These are phyloP conservation scores for Penicillium concentricum DNA, from an alignment of 2,329 filamentous ascomycete genomes.

Conservation along the genomic window DNA sequence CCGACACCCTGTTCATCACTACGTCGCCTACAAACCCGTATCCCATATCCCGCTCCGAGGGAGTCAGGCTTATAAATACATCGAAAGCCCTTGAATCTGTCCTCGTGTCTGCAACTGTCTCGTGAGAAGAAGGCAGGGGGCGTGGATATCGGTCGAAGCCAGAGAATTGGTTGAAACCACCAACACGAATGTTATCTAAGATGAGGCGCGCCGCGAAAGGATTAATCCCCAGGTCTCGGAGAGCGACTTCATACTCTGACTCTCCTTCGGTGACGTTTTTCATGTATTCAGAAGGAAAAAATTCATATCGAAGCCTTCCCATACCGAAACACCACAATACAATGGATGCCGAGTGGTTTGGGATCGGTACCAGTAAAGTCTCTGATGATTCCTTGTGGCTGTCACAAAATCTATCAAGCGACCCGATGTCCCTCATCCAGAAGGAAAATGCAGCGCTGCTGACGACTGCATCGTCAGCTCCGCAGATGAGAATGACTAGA, in stretches of 20 bases:
- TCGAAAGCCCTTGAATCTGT: not conserved
- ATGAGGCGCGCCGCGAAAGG: constrained; percentile 68
- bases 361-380: not conserved
- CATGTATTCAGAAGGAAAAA: not conserved
- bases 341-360: constrained; percentile 36
- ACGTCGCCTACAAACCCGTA: not conserved
- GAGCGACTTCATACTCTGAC: constrained; percentile 33
- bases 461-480: not conserved
- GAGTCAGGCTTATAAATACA: not conserved
- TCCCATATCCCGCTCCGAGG: not conserved
- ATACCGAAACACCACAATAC: constrained; percentile 9
- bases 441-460: not conserved
- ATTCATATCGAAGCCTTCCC: constrained; percentile 43
- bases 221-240: constrained; percentile 67
- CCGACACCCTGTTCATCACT: not conserved
- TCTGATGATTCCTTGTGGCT: not conserved
- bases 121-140: not conserved
- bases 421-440: not conserved
- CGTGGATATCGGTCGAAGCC: not conserved
- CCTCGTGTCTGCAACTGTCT: not conserved
- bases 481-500: not conserved
- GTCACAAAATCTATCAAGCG: not conserved
- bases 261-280: constrained; percentile 66
- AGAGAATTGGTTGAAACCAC: not conserved
- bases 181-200: constrained; percentile 32